A percentile compares a stretch with the other conserved stretches of the same genome.
phyloP scores from a whole-genome alignment of 495 filamentous ascomycete genomes.

The Chaetomium cochliodes region DNA sequence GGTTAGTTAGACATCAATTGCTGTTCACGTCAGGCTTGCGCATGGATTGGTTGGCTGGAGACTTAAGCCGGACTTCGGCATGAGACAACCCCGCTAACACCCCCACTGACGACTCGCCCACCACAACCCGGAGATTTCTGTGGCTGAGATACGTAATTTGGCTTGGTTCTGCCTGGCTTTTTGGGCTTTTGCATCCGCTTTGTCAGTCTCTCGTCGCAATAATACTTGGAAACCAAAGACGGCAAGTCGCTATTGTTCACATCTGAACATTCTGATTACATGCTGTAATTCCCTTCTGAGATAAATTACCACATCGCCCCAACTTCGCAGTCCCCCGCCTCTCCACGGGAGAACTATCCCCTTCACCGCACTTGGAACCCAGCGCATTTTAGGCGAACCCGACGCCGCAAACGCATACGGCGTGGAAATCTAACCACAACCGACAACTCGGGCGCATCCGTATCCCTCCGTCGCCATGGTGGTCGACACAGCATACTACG shows the following conservation, averaged over 20 bases:
- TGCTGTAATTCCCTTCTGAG: neutral
- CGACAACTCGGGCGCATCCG: neutral
- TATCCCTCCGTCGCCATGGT: conserved; percentile 58
- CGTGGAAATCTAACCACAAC: neutral
- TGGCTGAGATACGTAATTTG: conserved; percentile 24
- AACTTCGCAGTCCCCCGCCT: too few relatives aligned
- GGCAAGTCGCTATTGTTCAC: neutral
- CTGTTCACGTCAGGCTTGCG: too few relatives aligned
- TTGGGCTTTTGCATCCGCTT: conserved; percentile 11
- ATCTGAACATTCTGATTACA: neutral
- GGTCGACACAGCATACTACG: conserved; percentile 85
- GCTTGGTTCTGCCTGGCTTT: conserved; percentile 16
- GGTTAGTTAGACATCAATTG: too few relatives aligned
- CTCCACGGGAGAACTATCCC: too few relatives aligned
- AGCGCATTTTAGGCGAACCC: conserved; percentile 4
- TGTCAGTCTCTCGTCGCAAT: neutral
- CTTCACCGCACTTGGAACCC: neutral
- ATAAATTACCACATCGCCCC: too few relatives aligned
- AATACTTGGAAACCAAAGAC: neutral
- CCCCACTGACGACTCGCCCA: neutral
- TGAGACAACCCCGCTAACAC: conserved; percentile 16
- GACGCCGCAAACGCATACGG: neutral
- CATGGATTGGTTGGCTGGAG: too few relatives aligned
- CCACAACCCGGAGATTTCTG: conserved; percentile 18
- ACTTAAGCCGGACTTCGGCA: neutral